Evolutionary conservation across 495 filamentous ascomycete species (phyloP), one percentile per base, ranked within the genome.

Genomic region (Daldinia concentrica): DNA sequence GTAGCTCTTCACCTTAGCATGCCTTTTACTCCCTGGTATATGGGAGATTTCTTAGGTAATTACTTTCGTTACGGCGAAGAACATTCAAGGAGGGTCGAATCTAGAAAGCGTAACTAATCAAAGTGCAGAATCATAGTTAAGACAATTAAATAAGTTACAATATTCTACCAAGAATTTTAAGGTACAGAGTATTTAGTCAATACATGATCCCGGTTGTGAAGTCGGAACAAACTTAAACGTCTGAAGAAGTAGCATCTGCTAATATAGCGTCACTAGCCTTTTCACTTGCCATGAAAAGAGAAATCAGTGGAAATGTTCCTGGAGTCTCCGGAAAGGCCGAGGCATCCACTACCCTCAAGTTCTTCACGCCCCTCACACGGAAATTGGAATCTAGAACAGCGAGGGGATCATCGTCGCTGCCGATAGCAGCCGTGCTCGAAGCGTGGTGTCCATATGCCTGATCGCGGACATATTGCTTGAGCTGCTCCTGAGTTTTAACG

Each of bases 281-380:
- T 48, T 48, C 43, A 19, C 43, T 48, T 17, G 43, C 43, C 43
- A 48, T 48, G 43, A 48, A 48, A 5, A 56, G 0, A 19, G 52
- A 56, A 30, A 56, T 56, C 27, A 56, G n/a, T 12, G 52, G 50
- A 7, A 54, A 54, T 6, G 50, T 54, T 26, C 50, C 50, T n/a
- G 50, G 50, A n/a, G 50, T 54, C 6, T 27, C 22, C 12, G 50
- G 52, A 26, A 56, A 56, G n/a, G 30, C 52, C 29, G 52, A 56
- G 8, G 26, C 26, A 56, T 56, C 52, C 6, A 56, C 52, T 17
- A 56, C 52, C 17, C 52, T 29, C 17, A 56, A 30, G 30, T 6
- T 1, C 26, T 56, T 56, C 6, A 56, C 52, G 7, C 52, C 52
- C 29, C 52, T 29, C 1, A 56, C 52, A 22, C 43, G 43, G 43